Conservation (phyloP, 129 eudicot species). For the Kitagawia praeruptora region DNA sequence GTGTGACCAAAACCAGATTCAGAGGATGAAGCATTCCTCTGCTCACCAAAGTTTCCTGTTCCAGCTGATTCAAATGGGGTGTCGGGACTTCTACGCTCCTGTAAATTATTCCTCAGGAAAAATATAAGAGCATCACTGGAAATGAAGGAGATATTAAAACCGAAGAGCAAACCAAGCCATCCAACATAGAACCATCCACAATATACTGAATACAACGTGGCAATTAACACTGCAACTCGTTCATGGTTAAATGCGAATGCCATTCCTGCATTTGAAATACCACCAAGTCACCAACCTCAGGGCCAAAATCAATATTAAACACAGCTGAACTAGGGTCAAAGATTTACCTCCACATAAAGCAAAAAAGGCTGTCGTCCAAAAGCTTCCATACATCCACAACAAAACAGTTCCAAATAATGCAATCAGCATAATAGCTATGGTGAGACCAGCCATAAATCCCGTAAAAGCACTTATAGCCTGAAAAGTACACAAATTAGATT, state of each 20-base stretch:
- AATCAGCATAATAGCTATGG: background rate
- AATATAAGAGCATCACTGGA: constrained; percentile 74
- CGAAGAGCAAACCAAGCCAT: constrained; percentile 64
- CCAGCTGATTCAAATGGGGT: constrained; percentile 51
- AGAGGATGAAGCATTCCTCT: constrained; percentile 29
- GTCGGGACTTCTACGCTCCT: constrained; percentile 46
- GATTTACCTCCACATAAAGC: constrained; percentile 55
- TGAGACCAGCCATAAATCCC: constrained; percentile 52
- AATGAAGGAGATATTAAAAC: constrained; percentile 68
- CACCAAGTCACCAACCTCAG: constrained; percentile 16
- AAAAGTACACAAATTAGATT: background rate
- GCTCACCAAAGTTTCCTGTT: constrained; percentile 43
- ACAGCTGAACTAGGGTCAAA: constrained; percentile 7
- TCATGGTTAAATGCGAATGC: constrained; percentile 53
- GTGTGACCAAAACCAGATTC: constrained; percentile 43
- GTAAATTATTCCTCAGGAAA: constrained; percentile 47
- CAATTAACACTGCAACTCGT: constrained; percentile 55
- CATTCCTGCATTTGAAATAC: constrained; percentile 49
- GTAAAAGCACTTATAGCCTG: constrained; percentile 35
- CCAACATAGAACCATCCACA: constrained; percentile 87
- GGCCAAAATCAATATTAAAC: constrained; percentile 5
- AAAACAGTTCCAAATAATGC: constrained; percentile 17
- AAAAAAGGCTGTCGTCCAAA: constrained; percentile 64
- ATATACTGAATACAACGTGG: constrained; percentile 63
- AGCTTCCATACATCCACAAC: constrained; percentile 96